Evolutionary conservation across 176 grass and related monocot species (phyloP).

Genomic region (Phoenix dactylifera): DNA sequence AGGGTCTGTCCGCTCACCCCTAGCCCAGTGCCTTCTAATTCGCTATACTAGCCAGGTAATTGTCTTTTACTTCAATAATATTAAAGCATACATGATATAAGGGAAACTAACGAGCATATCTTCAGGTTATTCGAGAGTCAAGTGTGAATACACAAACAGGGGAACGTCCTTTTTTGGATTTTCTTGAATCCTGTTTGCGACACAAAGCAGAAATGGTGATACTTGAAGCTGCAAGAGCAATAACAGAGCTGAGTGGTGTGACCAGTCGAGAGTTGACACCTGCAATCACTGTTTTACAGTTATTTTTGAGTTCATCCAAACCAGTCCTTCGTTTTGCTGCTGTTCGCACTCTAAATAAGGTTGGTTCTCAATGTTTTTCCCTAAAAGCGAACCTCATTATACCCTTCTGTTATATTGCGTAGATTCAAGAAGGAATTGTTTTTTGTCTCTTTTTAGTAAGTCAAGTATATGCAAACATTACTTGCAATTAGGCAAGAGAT

Average conservation of each 20-base stretch:
- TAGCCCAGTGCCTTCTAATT: constrained; percentile 93
- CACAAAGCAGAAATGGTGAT: constrained; percentile 99
- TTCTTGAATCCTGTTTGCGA: constrained; percentile 78
- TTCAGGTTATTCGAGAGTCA: constrained; percentile 91
- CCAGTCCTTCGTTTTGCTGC: constrained; percentile 95
- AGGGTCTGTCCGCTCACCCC: constrained; percentile 88
- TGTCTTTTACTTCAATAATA: background rate
- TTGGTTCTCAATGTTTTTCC: background rate
- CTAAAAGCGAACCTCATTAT: no score
- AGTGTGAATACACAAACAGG: constrained; percentile 54
- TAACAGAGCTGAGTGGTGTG: constrained; percentile 92
- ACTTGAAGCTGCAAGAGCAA: constrained; percentile 93
- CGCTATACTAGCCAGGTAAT: constrained; percentile 88
- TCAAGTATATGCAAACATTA: no score
- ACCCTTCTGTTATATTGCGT: no score
- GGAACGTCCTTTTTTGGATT: constrained; percentile 97
- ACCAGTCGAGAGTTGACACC: constrained; percentile 90
- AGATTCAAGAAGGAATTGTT: no score
- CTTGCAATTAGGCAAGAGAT: no score
- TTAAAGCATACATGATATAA: background rate
- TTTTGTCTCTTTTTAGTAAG: no score
- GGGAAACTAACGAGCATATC: background rate
- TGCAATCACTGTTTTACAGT: constrained; percentile 92
- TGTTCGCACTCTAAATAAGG: constrained; percentile 95
- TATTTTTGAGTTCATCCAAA: constrained; percentile 99